Evolutionary conservation across 1,139 yeast genomes (phyloP).

Genomic region (Wickerhamomyces sp.): DNA sequence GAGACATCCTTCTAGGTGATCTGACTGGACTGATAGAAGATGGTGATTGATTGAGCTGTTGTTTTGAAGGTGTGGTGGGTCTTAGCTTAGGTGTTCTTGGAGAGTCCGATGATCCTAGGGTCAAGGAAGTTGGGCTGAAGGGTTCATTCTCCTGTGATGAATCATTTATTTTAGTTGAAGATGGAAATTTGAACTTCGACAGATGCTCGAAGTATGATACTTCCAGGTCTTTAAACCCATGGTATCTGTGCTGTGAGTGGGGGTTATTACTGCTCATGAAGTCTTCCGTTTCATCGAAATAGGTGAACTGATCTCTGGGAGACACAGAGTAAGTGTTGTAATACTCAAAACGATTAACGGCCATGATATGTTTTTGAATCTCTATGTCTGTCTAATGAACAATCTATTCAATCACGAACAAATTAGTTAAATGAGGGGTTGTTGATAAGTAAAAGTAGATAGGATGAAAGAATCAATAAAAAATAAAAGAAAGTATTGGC

Average conservation of each 20-base stretch:
- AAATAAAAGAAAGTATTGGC: no score
- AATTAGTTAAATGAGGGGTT: no score
- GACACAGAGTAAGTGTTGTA: neutral
- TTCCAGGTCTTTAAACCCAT: no score
- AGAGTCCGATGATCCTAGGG: neutral
- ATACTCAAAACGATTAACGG: neutral
- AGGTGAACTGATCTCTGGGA: neutral
- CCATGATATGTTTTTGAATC: neutral
- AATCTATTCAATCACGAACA: no score
- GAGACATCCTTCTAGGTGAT: constrained; percentile 9
- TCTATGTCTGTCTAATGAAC: no score
- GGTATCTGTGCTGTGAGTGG: no score
- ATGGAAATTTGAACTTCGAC: constrained; percentile 10
- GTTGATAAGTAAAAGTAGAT: no score
- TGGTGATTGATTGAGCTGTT: neutral
- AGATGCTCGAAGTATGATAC: constrained; percentile 6
- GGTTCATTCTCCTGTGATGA: neutral
- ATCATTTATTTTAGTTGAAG: neutral
- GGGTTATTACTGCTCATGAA: no score
- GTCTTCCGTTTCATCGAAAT: neutral
- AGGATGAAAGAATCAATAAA: no score
- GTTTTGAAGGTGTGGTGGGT: neutral
- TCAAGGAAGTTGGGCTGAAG: neutral
- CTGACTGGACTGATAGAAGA: neutral
- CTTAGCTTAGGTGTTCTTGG: constrained; percentile 4